These are phyloP conservation scores for Galium porrigens DNA, from an alignment of 305 asterid species.

Conservation along the genomic window DNA sequence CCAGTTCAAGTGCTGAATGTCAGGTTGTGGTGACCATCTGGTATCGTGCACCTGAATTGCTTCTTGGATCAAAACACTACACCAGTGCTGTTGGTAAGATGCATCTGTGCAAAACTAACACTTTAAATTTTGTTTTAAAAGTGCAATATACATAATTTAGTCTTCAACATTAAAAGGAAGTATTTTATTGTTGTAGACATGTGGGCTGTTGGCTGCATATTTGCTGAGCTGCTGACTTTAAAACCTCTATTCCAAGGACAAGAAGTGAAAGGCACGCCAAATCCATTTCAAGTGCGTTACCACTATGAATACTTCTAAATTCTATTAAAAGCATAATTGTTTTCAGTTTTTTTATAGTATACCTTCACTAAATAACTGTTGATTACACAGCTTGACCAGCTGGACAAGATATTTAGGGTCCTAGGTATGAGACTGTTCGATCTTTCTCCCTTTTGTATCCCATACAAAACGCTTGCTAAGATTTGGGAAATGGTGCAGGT, in stretches of 20 bases:
- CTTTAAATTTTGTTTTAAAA: slow-evolving; percentile 10
- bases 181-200: slow-evolving; percentile 37
- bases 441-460: slow-evolving; percentile 14
- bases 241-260: slow-evolving; percentile 99
- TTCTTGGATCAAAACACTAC: slow-evolving; percentile 91
- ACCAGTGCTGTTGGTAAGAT: slow-evolving; percentile 94
- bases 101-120: slow-evolving; percentile 10
- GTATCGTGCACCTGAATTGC: slow-evolving; percentile 99
- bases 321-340: background rate
- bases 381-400: slow-evolving; percentile 84
- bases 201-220: slow-evolving; percentile 99
- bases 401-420: slow-evolving; percentile 92
- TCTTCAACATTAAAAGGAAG: slow-evolving; percentile 8
- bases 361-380: slow-evolving; percentile 18
- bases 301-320: slow-evolving; percentile 13
- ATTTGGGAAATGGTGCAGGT: slow-evolving; percentile 35
- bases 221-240: slow-evolving; percentile 92
- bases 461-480: slow-evolving; percentile 14
- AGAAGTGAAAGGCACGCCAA: slow-evolving; percentile 90
- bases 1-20: slow-evolving; percentile 13
- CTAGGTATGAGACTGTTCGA: slow-evolving; percentile 46
- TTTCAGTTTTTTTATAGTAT: background rate
- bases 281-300: slow-evolving; percentile 73
- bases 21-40: slow-evolving; percentile 98
- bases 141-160: background rate